phyloP scores from a whole-genome alignment of 2,329 filamentous ascomycete genomes.

The Aspergillus transmontanensis region DNA sequence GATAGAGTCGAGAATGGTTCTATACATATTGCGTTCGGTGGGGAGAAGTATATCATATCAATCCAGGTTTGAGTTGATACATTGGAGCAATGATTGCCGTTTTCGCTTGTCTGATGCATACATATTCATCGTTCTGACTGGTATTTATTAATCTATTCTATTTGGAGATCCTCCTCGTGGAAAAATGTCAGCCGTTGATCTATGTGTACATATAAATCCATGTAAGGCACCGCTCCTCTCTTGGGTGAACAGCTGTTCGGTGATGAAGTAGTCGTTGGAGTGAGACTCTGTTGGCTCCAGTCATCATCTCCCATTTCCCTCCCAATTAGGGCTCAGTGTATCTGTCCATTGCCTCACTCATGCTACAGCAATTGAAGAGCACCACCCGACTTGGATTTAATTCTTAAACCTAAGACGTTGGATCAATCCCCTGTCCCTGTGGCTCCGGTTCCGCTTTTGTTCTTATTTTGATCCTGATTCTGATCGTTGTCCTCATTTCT shows the following conservation, averaged over 20 bases:
- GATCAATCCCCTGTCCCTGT: background rate
- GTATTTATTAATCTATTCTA: background rate
- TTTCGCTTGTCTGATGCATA: background rate
- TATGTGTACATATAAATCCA: background rate
- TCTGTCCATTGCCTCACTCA: background rate
- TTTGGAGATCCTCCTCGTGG: background rate
- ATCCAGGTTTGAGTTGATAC: background rate
- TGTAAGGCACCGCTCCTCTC: constrained; percentile 3
- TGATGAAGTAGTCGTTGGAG: constrained; percentile 2
- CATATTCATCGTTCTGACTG: background rate
- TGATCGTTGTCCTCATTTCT: background rate
- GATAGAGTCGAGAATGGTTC: background rate
- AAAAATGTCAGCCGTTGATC: background rate
- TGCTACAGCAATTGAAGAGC: background rate
- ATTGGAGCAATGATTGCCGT: background rate
- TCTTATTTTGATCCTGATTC: background rate
- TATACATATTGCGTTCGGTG: background rate
- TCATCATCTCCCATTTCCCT: constrained; percentile 1
- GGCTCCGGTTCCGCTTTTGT: background rate
- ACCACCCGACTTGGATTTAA: background rate
- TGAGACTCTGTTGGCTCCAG: constrained; percentile 6
- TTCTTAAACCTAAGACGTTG: background rate
- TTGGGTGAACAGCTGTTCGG: constrained; percentile 51
- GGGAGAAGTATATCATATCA: background rate
- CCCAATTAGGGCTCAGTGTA: background rate